Conservation (phyloP, 371 early-diverging fungal species). For the Mucor lusitanicus region DNA sequence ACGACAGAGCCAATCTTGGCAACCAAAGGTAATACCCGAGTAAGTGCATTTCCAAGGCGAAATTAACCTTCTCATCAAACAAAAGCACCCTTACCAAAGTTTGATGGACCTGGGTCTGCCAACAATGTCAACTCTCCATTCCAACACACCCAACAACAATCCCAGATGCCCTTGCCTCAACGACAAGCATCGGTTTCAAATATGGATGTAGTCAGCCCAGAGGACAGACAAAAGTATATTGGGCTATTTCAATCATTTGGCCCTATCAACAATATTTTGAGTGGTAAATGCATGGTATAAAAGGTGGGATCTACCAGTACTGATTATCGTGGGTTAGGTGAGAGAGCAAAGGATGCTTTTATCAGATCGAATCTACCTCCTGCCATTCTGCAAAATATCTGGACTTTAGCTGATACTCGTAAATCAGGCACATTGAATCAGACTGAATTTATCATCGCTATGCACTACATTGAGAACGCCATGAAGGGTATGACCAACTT, state of each 20-base stretch:
- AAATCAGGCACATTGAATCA: conserved; percentile 67
- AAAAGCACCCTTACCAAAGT: conserved; percentile 51
- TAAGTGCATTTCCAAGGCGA: not conserved
- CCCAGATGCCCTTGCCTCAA: conserved; percentile 4
- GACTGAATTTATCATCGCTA: conserved; percentile 79
- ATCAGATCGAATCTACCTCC: conserved; percentile 53
- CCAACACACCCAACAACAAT: conserved; percentile 3
- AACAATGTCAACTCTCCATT: not conserved
- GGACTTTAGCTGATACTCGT: conserved; percentile 74
- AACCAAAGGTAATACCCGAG: conserved; percentile 34
- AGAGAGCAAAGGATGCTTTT: conserved; percentile 52
- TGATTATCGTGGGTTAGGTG: conserved; percentile 26
- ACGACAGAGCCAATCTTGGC: conserved; percentile 40
- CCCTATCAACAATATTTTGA: conserved; percentile 68
- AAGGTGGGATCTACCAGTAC: conserved; percentile 7
- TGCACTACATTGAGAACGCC: conserved; percentile 75
- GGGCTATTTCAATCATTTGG: conserved; percentile 68
- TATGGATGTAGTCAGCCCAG: conserved; percentile 42
- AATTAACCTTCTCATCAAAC: not conserved
- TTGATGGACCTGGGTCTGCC: conserved; percentile 42
- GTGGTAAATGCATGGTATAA: conserved; percentile 35
- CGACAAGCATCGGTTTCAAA: not conserved
- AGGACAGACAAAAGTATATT: conserved; percentile 71
- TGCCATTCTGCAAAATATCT: conserved; percentile 51
- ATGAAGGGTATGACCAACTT: conserved; percentile 60